phyloP scores from a whole-genome alignment of 257 asterid species.

The Rauvolfia tetraphylla region DNA sequence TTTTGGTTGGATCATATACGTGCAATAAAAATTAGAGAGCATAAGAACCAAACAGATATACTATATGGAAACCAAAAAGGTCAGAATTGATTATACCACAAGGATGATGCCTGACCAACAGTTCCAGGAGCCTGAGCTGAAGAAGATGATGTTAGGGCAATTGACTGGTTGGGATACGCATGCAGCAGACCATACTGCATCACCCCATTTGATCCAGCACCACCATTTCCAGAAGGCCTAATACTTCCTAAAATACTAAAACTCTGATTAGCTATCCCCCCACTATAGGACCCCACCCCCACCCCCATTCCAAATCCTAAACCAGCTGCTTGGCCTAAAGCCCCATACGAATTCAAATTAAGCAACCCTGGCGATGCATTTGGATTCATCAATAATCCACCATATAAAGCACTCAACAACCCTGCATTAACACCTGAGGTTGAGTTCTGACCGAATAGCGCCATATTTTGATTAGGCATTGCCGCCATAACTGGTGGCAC shows the following conservation, averaged over 20 bases:
- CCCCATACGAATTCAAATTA: constrained; percentile 26
- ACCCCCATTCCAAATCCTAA: constrained; percentile 28
- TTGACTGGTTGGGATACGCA: constrained; percentile 43
- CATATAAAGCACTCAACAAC: constrained; percentile 46
- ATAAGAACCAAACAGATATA: neutral
- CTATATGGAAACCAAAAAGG: neutral
- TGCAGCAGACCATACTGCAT: constrained; percentile 38
- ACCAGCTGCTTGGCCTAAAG: constrained; percentile 38
- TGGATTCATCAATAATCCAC: constrained; percentile 24
- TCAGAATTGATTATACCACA: constrained; percentile 37
- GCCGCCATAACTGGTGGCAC: constrained; percentile 51
- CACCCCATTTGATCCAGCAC: constrained; percentile 20
- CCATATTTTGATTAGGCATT: constrained; percentile 43
- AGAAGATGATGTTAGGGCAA: constrained; percentile 33
- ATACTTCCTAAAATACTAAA: constrained; percentile 27
- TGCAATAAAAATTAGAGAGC: neutral
- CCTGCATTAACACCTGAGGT: constrained; percentile 29
- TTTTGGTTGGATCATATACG: neutral
- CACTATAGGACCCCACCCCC: constrained; percentile 24
- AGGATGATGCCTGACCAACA: constrained; percentile 33
- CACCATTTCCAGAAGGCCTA: constrained; percentile 27
- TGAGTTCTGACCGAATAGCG: constrained; percentile 33
- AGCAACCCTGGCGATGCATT: constrained; percentile 24
- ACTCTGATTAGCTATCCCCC: constrained; percentile 14
- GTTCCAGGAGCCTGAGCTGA: constrained; percentile 32